Evolutionary conservation across 1,284 basidiomycete species (phyloP).

Genomic region (Singerocomus rubriflavus): DNA sequence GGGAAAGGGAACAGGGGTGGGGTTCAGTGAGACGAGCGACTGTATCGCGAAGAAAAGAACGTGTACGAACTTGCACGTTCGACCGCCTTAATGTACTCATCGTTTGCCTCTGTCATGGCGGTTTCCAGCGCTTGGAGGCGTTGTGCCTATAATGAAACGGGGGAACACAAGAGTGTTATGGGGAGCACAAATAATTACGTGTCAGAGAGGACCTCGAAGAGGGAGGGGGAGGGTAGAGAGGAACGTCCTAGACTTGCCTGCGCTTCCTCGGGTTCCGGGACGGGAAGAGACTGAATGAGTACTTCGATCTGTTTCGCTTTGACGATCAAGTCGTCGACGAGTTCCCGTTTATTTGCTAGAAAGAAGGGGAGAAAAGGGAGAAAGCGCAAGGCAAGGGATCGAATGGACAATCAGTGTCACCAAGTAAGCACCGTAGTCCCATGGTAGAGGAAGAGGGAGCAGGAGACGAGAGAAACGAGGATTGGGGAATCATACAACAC

Average conservation of each 20-base stretch:
- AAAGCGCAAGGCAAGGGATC: neutral
- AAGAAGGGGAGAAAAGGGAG: too few relatives aligned
- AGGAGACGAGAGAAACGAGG: neutral
- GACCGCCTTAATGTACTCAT: slow-evolving; percentile 68
- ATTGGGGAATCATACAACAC: neutral
- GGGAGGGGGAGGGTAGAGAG: too few relatives aligned
- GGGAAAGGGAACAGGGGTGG: neutral
- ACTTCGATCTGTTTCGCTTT: slow-evolving; percentile 85
- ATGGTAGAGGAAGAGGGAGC: too few relatives aligned
- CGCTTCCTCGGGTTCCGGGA: slow-evolving; percentile 67
- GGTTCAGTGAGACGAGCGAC: too few relatives aligned
- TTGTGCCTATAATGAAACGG: slow-evolving; percentile 45
- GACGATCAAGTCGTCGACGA: slow-evolving; percentile 72
- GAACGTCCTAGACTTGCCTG: slow-evolving; percentile 44
- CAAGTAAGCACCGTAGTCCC: neutral
- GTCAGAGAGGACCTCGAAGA: neutral
- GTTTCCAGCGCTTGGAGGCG: slow-evolving; percentile 60
- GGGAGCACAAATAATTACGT: neutral
- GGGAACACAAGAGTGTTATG: too few relatives aligned
- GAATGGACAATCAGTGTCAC: neutral
- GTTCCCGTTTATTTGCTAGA: slow-evolving; percentile 73
- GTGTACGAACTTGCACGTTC: slow-evolving; percentile 64
- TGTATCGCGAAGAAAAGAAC: neutral
- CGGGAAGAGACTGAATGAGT: slow-evolving; percentile 72
- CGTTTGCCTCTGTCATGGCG: slow-evolving; percentile 68